Evolutionary conservation across 1,284 basidiomycete species (phyloP).

Genomic region (Mycosarcoma mackinlayi): DNA sequence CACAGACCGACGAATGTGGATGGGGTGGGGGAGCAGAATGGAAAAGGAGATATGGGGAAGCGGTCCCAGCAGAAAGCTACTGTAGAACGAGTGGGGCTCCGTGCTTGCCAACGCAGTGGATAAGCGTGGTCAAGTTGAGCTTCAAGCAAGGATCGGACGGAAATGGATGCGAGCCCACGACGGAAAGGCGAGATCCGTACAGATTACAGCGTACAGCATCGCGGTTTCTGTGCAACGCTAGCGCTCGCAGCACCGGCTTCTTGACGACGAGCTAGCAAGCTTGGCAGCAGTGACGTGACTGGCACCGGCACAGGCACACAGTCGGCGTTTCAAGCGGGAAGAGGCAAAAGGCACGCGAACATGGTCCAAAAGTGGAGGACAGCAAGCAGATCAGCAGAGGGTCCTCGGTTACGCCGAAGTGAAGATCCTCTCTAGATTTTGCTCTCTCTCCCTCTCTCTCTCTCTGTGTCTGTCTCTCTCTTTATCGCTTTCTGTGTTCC

Average conservation of each 20-base stretch:
- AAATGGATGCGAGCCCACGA: not conserved
- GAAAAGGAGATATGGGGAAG: not conserved
- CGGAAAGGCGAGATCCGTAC: not conserved
- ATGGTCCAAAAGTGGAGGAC: not conserved
- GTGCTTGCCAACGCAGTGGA: constrained; percentile 8
- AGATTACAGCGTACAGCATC: too few species aligned
- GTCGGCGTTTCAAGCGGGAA: not conserved
- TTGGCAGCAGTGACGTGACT: not conserved
- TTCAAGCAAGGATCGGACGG: not conserved
- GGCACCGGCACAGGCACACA: not conserved
- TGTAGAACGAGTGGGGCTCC: constrained; percentile 17
- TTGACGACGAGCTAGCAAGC: not conserved
- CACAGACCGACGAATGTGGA: not conserved
- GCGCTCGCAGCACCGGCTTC: too few species aligned
- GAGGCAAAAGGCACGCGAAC: not conserved
- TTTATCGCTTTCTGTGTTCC: too few species aligned
- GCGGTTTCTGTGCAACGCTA: too few species aligned
- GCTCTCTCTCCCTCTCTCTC: too few species aligned
- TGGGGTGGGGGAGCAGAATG: not conserved
- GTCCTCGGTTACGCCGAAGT: constrained; percentile 8
- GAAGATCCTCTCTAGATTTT: too few species aligned
- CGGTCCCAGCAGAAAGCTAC: not conserved
- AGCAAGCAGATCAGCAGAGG: constrained; percentile 4
- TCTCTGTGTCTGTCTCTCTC: too few species aligned
- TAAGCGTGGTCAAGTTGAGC: constrained; percentile 8